Conservation (phyloP, 148 eudicot genomes). For the Rhododendron ovatum region DNA sequence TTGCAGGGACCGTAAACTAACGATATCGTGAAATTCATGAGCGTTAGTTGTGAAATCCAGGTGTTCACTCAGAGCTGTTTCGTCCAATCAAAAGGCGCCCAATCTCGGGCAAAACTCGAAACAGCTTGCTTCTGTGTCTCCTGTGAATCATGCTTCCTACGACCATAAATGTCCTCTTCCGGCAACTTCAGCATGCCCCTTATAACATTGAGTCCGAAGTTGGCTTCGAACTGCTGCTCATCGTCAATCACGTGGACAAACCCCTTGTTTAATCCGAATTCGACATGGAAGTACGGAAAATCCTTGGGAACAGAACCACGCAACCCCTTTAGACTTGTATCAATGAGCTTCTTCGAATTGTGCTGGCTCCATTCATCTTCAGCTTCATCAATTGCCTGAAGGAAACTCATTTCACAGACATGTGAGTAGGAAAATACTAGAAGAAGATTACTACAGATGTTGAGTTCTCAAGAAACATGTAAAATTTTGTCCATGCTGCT, state of each 20-base stretch:
- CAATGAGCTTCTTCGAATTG: conserved; percentile 81
- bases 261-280: conserved; percentile 82
- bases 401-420: not conserved
- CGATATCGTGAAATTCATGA: not conserved
- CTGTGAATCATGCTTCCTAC: conserved; percentile 50
- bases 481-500: not conserved
- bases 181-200: conserved; percentile 76
- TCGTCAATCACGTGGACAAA: conserved; percentile 94
- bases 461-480: not conserved
- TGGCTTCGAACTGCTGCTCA: conserved; percentile 60
- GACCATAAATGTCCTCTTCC: conserved; percentile 85
- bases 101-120: conserved; percentile 51
- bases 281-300: conserved; percentile 90
- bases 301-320: conserved; percentile 81
- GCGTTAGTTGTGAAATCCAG: not conserved
- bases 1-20: not conserved
- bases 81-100: conserved; percentile 95
- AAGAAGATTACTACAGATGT: not conserved
- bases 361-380: conserved; percentile 99
- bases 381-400: conserved; percentile 97
- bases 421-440: not conserved
- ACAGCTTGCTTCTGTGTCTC: conserved; percentile 71
- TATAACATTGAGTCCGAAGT: conserved; percentile 74
- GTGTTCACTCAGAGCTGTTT: conserved; percentile 61
- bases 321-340: conserved; percentile 80